Percentiles rank a stretch among this genome's conserved stretches.
phyloP scores from a whole-genome alignment of 345 rosid genomes.

The Arabidopsis arenosa region DNA sequence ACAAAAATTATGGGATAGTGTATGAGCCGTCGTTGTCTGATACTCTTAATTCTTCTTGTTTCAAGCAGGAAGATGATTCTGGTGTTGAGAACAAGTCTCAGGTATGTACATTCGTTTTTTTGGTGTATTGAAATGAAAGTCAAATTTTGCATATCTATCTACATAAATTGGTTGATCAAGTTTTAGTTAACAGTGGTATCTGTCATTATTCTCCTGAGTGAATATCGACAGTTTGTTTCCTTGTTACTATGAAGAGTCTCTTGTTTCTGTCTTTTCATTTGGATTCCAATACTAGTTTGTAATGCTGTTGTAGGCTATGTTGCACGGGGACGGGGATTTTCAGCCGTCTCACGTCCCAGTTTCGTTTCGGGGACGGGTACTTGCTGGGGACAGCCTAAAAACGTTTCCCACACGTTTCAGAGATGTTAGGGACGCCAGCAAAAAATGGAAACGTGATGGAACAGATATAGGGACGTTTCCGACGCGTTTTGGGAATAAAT shows the following conservation, averaged over 20 bases:
- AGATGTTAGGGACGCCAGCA: too few relatives aligned
- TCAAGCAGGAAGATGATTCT: conserved; percentile 46
- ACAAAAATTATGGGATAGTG: conserved; percentile 9
- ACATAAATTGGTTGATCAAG: not conserved
- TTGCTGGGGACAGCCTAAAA: too few relatives aligned
- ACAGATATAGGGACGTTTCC: too few relatives aligned
- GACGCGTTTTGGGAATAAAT: too few relatives aligned
- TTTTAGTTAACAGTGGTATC: not conserved
- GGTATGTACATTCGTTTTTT: conserved; percentile 5
- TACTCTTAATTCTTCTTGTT: not conserved
- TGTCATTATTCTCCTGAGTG: not conserved
- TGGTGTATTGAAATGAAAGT: conserved; percentile 25
- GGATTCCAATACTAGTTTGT: conserved; percentile 19
- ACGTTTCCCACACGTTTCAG: too few relatives aligned
- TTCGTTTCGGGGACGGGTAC: too few relatives aligned
- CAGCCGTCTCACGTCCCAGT: too few relatives aligned
- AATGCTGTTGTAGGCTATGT: conserved; percentile 18
- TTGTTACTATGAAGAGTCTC: conserved; percentile 13
- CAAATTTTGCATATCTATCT: conserved; percentile 1
- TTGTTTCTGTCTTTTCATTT: conserved; percentile 13
- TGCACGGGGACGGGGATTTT: too few relatives aligned
- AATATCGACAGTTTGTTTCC: not conserved
- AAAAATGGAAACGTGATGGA: too few relatives aligned
- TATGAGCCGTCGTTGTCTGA: conserved; percentile 22
- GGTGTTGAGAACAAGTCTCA: conserved; percentile 52